A percentile compares a stretch with the other conserved stretches of the same genome.
Evolutionary conservation across 2,329 filamentous ascomycete species (phyloP).

Genomic region (Domatiomyces globalis): DNA sequence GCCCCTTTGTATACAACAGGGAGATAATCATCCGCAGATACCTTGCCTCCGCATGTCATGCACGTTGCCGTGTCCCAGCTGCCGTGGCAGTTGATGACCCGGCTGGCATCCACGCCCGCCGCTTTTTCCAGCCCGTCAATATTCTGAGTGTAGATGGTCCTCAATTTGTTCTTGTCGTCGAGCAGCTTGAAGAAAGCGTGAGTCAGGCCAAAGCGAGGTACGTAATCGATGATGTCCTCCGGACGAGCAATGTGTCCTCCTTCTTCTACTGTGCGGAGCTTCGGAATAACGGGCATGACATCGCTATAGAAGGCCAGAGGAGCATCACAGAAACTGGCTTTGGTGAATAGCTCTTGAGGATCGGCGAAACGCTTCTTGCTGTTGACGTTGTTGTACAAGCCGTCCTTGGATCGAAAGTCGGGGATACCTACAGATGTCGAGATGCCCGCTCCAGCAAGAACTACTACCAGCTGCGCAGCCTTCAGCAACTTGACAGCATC

Average conservation of each 20-base stretch:
- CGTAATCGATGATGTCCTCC: neutral
- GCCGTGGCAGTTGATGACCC: slow-evolving; percentile 89
- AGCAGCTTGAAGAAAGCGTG: slow-evolving; percentile 87
- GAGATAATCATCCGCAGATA: slow-evolving; percentile 64
- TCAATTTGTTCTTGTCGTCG: slow-evolving; percentile 72
- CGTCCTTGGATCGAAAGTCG: slow-evolving; percentile 89
- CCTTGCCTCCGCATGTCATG: slow-evolving; percentile 61
- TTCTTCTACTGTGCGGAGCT: neutral
- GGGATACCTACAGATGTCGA: slow-evolving; percentile 94
- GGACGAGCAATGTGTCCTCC: neutral
- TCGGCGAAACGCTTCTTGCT: slow-evolving; percentile 65
- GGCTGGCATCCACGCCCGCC: slow-evolving; percentile 66
- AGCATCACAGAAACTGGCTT: slow-evolving; percentile 70
- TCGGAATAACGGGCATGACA: slow-evolving; percentile 4
- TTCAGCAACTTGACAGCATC: slow-evolving; percentile 70
- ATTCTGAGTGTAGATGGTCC: slow-evolving; percentile 97
- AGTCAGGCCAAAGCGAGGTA: slow-evolving; percentile 69
- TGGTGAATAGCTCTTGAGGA: slow-evolving; percentile 92
- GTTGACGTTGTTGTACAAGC: slow-evolving; percentile 37
- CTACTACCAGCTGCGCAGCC: slow-evolving; percentile 68
- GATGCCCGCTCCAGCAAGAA: slow-evolving; percentile 91
- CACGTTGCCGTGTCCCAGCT: slow-evolving; percentile 89
- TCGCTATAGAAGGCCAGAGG: slow-evolving; percentile 67
- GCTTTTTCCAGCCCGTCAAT: slow-evolving; percentile 90
- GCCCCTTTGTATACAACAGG: slow-evolving; percentile 59